Percentiles rank a stretch among this genome's conserved stretches.
These are phyloP conservation scores for Cladosporium cucumerinum DNA, from an alignment of 2,329 filamentous ascomycete species.

Conservation along the genomic window DNA sequence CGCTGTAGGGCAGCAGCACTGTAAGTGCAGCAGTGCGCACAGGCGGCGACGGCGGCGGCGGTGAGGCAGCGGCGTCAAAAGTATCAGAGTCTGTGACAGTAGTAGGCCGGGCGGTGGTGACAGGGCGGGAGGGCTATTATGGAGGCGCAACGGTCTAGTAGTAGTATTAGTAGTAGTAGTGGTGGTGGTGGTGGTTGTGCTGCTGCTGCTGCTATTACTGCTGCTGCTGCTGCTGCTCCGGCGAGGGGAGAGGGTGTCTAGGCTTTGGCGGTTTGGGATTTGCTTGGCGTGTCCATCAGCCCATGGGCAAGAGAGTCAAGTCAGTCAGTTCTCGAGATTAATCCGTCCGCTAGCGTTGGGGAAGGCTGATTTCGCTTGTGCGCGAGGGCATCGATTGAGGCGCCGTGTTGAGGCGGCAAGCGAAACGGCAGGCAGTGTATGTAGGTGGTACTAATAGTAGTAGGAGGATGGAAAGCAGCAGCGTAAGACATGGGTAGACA, in stretches of 20 bases:
- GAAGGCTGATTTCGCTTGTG: slow-evolving; percentile 14
- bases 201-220: neutral
- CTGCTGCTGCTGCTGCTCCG: neutral
- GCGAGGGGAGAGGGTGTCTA: neutral
- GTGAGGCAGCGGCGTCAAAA: neutral
- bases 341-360: slow-evolving; percentile 11
- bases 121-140: neutral
- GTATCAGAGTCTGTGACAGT: neutral
- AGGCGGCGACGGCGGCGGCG: neutral
- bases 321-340: slow-evolving; percentile 8
- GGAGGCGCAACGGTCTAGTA: neutral
- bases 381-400: neutral
- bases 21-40: neutral
- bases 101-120: neutral
- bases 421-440: neutral
- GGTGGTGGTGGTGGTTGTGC: neutral
- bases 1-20: neutral
- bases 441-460: neutral
- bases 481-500: neutral
- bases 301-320: neutral
- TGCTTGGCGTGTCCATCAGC: slow-evolving; percentile 10
- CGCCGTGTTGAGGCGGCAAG: neutral
- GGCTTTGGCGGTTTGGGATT: neutral
- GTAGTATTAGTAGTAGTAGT: neutral
- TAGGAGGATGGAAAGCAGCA: neutral